A percentile compares a stretch with the other conserved stretches of the same genome.
Evolutionary conservation across 192 early-diverging fungal species (phyloP).

Genomic region (Allomyces javanicus): DNA sequence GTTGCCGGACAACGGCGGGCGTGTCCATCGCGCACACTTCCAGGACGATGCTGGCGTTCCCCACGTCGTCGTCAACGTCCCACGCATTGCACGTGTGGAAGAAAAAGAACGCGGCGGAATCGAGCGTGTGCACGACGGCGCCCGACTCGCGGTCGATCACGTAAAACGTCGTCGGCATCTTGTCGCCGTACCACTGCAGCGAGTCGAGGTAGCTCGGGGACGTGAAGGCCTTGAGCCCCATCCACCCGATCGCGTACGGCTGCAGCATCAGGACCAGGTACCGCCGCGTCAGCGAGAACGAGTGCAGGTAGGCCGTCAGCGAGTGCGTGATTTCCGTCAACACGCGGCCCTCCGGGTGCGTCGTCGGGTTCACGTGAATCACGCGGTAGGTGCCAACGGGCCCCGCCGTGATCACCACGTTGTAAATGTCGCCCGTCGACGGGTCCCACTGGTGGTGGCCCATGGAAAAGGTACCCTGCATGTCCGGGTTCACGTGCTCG

Average conservation of each 20-base stretch:
- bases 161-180: constrained; percentile 25
- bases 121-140: constrained; percentile 43
- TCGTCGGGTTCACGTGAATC: constrained; percentile 17
- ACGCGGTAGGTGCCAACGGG: constrained; percentile 4
- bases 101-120: constrained; percentile 30
- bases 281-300: constrained; percentile 48
- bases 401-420: constrained; percentile 47
- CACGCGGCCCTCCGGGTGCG: not conserved
- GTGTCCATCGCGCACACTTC: not conserved
- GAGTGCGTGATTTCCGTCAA: not conserved
- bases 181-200: constrained; percentile 32
- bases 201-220: constrained; percentile 26
- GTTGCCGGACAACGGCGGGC: not conserved
- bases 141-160: constrained; percentile 50
- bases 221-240: not conserved
- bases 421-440: constrained; percentile 48
- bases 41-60: not conserved
- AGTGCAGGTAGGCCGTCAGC: constrained; percentile 43
- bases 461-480: constrained; percentile 35
- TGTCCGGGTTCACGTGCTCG: constrained; percentile 28
- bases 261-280: constrained; percentile 48
- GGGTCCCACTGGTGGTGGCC: constrained; percentile 52
- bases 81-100: constrained; percentile 30
- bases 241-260: not conserved
- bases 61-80: constrained; percentile 20